phyloP scores from a whole-genome alignment of 176 grass and related monocot species.

The Lolium perenne region DNA sequence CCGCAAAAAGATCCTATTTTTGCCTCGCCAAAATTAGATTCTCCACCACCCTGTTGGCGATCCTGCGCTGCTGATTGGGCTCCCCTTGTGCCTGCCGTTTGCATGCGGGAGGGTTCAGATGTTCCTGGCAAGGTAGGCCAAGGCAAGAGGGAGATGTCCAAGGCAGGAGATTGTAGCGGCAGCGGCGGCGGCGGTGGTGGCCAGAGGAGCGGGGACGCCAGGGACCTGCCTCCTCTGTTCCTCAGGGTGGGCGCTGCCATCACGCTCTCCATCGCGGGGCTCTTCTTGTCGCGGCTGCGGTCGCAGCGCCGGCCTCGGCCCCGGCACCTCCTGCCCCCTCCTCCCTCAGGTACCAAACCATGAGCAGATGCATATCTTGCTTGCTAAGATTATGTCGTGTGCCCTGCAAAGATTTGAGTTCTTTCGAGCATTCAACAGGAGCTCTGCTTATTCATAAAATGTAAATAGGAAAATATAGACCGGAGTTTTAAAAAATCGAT shows the following conservation, averaged over 20 bases:
- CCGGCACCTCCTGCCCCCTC: conserved; percentile 41
- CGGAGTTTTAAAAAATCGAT: not conserved
- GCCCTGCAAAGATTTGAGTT: not conserved
- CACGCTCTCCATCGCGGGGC: conserved; percentile 68
- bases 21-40: conserved; percentile 33
- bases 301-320: conserved; percentile 34
- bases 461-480: not conserved
- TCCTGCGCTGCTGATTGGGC: conserved; percentile 15
- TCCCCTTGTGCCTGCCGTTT: conserved; percentile 24
- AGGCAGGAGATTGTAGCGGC: conserved; percentile 37
- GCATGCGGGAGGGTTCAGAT: conserved; percentile 31
- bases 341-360: conserved; percentile 43
- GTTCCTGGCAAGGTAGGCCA: conserved; percentile 44
- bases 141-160: conserved; percentile 42
- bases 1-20: conserved; percentile 20
- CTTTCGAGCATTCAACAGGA: not conserved
- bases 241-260: conserved; percentile 63
- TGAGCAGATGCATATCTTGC: conserved; percentile 10
- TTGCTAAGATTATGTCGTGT: not conserved
- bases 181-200: conserved; percentile 19
- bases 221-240: conserved; percentile 55
- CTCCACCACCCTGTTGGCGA: conserved; percentile 13
- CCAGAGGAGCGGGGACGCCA: conserved; percentile 35
- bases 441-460: not conserved
- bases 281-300: conserved; percentile 61